phyloP scores from a whole-genome alignment of 306 rosid genomes.

The peach (Prunus persica) region Prunus_persica_NCBIv2 NC_034009.1:36373001-36373500 shows the following conservation, averaged over 20 bases:
- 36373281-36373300: slow-evolving; percentile 56
- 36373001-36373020: background rate
- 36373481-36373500: too few species aligned
- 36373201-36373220: slow-evolving; percentile 51
- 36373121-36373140: slow-evolving; percentile 26
- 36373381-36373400: slow-evolving; percentile 68
- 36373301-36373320: slow-evolving; percentile 65
- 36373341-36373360: slow-evolving; percentile 57
- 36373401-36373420: slow-evolving; percentile 41
- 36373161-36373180: background rate
- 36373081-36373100: slow-evolving; percentile 65
- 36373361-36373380: slow-evolving; percentile 54
- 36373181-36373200: background rate
- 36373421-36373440: background rate
- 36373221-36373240: slow-evolving; percentile 43
- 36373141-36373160: background rate
- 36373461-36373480: too few species aligned
- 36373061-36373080: slow-evolving; percentile 59
- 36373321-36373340: slow-evolving; percentile 65
- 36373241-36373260: slow-evolving; percentile 36
- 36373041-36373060: slow-evolving; percentile 45
- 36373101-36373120: slow-evolving; percentile 70
- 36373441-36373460: background rate
- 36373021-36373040: slow-evolving; percentile 42
- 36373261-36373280: slow-evolving; percentile 46